phyloP scores from a whole-genome alignment of 139 green algal species.

The Chlorella vulgaris region DNA sequence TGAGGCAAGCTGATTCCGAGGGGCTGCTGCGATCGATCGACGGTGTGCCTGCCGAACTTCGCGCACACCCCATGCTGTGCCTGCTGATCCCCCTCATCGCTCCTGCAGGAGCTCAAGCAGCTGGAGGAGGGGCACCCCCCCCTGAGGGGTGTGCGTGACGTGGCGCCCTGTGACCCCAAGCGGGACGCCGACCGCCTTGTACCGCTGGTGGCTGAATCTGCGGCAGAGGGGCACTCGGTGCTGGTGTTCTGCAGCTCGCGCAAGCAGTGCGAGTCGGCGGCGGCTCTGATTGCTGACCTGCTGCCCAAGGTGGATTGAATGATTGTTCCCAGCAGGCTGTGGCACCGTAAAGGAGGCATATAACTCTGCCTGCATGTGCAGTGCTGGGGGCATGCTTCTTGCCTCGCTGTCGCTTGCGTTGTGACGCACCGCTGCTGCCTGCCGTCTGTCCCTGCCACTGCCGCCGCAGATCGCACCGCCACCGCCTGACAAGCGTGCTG shows the following conservation, averaged over 20 bases:
- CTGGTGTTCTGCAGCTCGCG: slow-evolving; percentile 65
- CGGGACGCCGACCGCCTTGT: slow-evolving; percentile 63
- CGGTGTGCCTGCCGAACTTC: too few relatives aligned
- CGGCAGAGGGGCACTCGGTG: slow-evolving; percentile 49
- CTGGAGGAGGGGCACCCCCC: neutral
- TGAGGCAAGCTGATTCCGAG: too few relatives aligned
- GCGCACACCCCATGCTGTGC: neutral
- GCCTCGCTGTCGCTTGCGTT: too few relatives aligned
- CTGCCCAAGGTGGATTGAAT: slow-evolving; percentile 29
- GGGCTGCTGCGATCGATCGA: too few relatives aligned
- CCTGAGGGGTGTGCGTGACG: neutral
- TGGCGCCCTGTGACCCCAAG: slow-evolving; percentile 34
- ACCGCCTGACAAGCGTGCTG: neutral
- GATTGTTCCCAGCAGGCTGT: too few relatives aligned
- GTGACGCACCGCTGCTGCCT: too few relatives aligned
- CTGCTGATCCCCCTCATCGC: neutral
- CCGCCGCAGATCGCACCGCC: neutral
- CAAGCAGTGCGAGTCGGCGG: slow-evolving; percentile 33
- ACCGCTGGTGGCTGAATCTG: slow-evolving; percentile 56
- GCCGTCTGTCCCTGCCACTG: neutral
- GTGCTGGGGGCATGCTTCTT: too few relatives aligned
- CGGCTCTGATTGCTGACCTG: slow-evolving; percentile 41
- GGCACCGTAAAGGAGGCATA: too few relatives aligned
- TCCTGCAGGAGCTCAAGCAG: slow-evolving; percentile 7
- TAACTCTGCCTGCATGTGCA: too few relatives aligned